These are phyloP conservation scores for Penicillium sp. DNA, from an alignment of 2,329 filamentous ascomycete genomes.

Conservation along the genomic window DNA sequence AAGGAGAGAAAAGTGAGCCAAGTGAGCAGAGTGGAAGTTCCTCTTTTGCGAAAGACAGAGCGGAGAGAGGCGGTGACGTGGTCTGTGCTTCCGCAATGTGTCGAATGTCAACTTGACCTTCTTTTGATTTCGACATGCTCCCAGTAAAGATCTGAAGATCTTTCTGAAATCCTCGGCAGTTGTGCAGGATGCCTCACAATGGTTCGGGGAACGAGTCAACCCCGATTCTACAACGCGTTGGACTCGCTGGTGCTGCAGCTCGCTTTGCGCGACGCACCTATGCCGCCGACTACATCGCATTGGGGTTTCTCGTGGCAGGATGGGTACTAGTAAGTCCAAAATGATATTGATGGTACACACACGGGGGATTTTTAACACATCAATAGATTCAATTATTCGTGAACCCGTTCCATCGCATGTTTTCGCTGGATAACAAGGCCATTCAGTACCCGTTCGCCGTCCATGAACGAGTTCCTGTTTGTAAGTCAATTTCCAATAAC, in stretches of 20 bases:
- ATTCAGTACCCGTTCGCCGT: conserved; percentile 86
- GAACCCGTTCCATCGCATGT: conserved; percentile 91
- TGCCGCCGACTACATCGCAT: conserved; percentile 81
- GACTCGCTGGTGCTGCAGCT: conserved; percentile 48
- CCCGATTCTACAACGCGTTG: conserved; percentile 29
- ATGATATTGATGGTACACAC: too few relatives aligned
- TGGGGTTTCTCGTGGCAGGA: conserved; percentile 65
- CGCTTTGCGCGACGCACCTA: conserved; percentile 69
- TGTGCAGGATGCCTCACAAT: conserved; percentile 29
- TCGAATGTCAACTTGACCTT: not conserved
- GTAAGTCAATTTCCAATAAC: conserved; percentile 46
- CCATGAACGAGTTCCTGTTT: conserved; percentile 75
- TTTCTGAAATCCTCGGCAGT: not conserved
- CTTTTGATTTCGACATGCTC: conserved; percentile 3
- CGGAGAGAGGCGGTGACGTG: conserved; percentile 12
- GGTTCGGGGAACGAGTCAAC: conserved; percentile 25
- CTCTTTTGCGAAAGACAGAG: not conserved
- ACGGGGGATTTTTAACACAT: not conserved
- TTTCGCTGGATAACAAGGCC: conserved; percentile 77
- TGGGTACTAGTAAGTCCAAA: conserved; percentile 47
- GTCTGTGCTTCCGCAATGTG: conserved; percentile 17
- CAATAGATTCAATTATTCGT: conserved; percentile 64
- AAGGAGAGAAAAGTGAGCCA: not conserved
- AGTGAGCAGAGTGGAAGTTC: not conserved
- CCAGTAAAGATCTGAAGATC: conserved; percentile 8